These are phyloP conservation scores for Entophlyctis helioformis DNA, from an alignment of 192 early-diverging fungal species.

Conservation along the genomic window DNA sequence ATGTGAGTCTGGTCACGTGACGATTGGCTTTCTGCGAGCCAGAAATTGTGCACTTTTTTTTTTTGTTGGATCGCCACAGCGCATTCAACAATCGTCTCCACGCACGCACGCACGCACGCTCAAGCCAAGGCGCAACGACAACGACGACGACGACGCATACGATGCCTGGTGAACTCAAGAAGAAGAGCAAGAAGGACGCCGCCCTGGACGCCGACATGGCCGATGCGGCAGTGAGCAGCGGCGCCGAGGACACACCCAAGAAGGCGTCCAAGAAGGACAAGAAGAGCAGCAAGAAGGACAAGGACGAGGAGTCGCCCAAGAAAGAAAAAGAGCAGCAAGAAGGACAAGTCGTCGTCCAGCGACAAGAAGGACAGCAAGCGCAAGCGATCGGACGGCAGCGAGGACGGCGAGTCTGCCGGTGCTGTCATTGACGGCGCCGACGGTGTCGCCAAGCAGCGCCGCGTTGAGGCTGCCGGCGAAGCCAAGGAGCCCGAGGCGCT, in stretches of 20 bases:
- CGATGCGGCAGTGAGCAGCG: neutral
- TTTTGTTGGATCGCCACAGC: too few relatives aligned
- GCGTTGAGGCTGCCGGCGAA: neutral
- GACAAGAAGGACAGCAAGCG: constrained; percentile 8
- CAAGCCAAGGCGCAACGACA: too few relatives aligned
- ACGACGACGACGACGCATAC: too few relatives aligned
- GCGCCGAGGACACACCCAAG: neutral
- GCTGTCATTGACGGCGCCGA: neutral
- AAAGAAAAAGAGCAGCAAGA: constrained; percentile 17
- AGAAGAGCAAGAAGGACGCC: neutral
- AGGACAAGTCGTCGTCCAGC: constrained; percentile 17
- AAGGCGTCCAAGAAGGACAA: constrained; percentile 16
- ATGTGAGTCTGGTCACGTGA: too few relatives aligned
- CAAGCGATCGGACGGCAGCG: constrained; percentile 1
- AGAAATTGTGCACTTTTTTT: too few relatives aligned
- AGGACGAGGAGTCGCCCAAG: constrained; percentile 1
- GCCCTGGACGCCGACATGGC: neutral
- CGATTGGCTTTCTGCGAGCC: too few relatives aligned
- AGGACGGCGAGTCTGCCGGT: constrained; percentile 1
- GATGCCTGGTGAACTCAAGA: too few relatives aligned
- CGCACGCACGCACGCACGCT: too few relatives aligned
- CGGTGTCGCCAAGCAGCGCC: neutral
- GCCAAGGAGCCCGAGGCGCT: neutral
- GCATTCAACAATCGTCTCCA: too few relatives aligned
- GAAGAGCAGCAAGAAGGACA: constrained; percentile 9